Percentiles rank a stretch among this genome's conserved stretches.
phyloP scores from a whole-genome alignment of 2,329 filamentous ascomycete species.

The Hymenoscyphus infarciens region DNA sequence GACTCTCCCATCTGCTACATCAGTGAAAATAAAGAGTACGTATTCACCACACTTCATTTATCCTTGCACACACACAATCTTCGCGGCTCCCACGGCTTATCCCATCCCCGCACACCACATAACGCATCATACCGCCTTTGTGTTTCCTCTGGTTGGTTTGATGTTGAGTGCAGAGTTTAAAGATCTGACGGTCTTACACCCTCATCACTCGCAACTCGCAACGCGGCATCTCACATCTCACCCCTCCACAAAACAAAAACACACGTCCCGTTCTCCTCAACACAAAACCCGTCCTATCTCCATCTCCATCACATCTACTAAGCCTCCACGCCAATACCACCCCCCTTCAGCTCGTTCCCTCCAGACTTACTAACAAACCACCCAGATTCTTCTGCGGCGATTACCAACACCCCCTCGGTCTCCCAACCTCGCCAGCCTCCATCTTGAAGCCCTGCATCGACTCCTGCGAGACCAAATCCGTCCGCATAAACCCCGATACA shows the following conservation, averaged over 20 bases:
- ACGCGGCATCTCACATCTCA: no score
- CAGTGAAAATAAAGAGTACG: neutral
- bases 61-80: neutral
- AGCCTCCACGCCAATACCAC: no score
- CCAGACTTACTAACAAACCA: neutral
- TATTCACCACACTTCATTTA: neutral
- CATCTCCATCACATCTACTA: neutral
- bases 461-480: neutral
- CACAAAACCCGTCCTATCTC: neutral
- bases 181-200: no score
- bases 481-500: neutral
- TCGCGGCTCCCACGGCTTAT: no score
- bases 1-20: conserved; percentile 3
- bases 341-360: neutral
- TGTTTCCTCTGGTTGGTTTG: no score
- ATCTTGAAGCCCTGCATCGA: neutral
- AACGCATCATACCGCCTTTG: no score
- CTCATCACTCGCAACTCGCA: no score
- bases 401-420: neutral
- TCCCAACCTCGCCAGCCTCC: neutral
- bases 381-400: conserved; percentile 5
- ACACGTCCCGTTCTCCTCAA: neutral
- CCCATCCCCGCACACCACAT: no score
- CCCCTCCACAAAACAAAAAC: neutral
- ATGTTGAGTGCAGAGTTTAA: no score